Evolutionary conservation across 257 asterid species (phyloP).

Genomic region (Catharanthus roseus): DNA sequence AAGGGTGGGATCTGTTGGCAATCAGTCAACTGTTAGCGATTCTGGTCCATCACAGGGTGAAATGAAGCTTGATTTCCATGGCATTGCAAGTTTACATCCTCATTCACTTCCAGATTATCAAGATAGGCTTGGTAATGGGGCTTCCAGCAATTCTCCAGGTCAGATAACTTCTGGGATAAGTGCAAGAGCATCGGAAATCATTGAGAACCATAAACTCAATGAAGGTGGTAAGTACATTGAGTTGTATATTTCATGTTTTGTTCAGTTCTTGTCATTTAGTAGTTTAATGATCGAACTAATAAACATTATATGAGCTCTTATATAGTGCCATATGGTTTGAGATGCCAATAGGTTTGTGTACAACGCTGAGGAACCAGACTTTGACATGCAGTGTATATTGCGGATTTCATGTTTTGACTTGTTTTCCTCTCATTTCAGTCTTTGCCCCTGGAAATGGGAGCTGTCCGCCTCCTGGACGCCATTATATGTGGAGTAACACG

Average conservation of each 20-base stretch:
- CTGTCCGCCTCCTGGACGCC: slow-evolving; percentile 85
- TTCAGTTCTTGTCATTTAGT: slow-evolving; percentile 7
- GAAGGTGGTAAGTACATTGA: slow-evolving; percentile 42
- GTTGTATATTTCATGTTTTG: slow-evolving; percentile 2
- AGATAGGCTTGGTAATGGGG: slow-evolving; percentile 60
- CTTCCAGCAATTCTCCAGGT: slow-evolving; percentile 60
- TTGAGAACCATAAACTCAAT: slow-evolving; percentile 66
- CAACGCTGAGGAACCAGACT: neutral
- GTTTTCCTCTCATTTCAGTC: slow-evolving; percentile 37
- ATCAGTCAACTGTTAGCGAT: slow-evolving; percentile 46
- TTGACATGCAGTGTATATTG: neutral
- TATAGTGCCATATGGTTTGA: neutral
- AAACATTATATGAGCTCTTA: neutral
- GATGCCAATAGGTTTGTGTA: neutral
- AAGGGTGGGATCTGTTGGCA: slow-evolving; percentile 51
- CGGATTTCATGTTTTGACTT: neutral
- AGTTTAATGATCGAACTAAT: neutral
- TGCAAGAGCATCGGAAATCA: slow-evolving; percentile 45
- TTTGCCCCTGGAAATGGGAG: slow-evolving; percentile 71
- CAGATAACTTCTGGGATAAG: slow-evolving; percentile 51
- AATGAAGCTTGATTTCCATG: slow-evolving; percentile 51
- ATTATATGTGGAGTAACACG: slow-evolving; percentile 74
- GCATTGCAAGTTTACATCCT: slow-evolving; percentile 55
- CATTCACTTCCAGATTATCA: slow-evolving; percentile 79
- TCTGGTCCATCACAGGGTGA: slow-evolving; percentile 50